These are phyloP conservation scores for Oropetium thomaeum DNA, from an alignment of 176 grass and related monocot genomes.

Conservation along the genomic window DNA sequence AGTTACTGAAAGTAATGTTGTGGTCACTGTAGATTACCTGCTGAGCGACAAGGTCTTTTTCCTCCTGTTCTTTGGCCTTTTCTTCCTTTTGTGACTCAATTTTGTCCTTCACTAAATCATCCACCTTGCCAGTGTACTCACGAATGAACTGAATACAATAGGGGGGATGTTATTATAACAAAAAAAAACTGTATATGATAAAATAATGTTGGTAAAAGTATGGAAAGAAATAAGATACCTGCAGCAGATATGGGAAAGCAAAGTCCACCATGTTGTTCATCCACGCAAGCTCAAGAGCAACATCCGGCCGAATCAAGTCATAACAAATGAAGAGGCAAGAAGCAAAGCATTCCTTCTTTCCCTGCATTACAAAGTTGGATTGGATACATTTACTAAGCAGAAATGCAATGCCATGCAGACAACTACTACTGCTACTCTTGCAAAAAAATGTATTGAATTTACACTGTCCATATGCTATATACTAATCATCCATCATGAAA, in stretches of 20 bases:
- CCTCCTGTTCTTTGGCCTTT: slow-evolving; percentile 81
- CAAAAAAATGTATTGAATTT: neutral
- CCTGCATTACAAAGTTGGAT: slow-evolving; percentile 57
- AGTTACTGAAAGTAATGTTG: neutral
- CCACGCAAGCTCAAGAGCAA: slow-evolving; percentile 97
- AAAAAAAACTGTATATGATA: neutral
- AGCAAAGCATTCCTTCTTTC: slow-evolving; percentile 99
- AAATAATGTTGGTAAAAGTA: neutral
- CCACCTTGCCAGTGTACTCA: slow-evolving; percentile 93
- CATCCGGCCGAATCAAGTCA: slow-evolving; percentile 84
- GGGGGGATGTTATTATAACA: neutral
- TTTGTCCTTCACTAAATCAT: slow-evolving; percentile 83
- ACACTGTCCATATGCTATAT: neutral
- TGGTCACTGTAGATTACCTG: slow-evolving; percentile 47
- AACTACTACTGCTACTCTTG: neutral
- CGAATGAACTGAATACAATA: slow-evolving; percentile 63
- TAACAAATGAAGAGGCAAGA: slow-evolving; percentile 98
- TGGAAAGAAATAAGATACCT: slow-evolving; percentile 52
- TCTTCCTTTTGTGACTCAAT: slow-evolving; percentile 81
- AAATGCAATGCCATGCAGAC: neutral
- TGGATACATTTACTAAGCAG: slow-evolving; percentile 18
- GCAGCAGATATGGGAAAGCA: slow-evolving; percentile 93
- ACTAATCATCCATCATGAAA: neutral
- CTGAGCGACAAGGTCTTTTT: slow-evolving; percentile 84
- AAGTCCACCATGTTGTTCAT: slow-evolving; percentile 97